Evolutionary conservation across 805 yeast genomes (phyloP).

Genomic region (Lipomyces yamadae): DNA sequence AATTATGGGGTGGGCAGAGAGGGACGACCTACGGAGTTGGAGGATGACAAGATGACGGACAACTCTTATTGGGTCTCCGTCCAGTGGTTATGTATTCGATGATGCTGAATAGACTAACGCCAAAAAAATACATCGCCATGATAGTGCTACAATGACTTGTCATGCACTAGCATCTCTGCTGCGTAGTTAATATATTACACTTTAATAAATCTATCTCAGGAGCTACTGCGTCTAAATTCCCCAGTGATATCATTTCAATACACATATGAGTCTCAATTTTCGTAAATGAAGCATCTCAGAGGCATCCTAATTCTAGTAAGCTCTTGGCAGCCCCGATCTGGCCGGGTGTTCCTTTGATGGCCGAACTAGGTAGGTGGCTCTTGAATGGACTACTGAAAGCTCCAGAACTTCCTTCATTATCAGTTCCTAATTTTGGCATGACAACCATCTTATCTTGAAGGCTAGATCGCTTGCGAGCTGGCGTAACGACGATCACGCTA

Average conservation of each 20-base stretch:
- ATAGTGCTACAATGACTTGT: background rate
- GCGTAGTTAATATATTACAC: background rate
- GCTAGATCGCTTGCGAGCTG: constrained; percentile 5
- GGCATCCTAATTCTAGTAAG: constrained; percentile 36
- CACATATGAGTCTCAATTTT: background rate
- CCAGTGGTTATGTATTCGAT: background rate
- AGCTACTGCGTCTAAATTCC: background rate
- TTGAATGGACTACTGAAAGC: constrained; percentile 37
- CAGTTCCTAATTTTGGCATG: background rate
- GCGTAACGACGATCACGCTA: constrained; percentile 3
- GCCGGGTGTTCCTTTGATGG: constrained; percentile 40
- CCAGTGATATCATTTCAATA: background rate
- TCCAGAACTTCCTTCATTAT: constrained; percentile 3
- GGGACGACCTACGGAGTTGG: constrained; percentile 37
- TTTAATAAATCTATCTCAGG: background rate
- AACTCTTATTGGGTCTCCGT: background rate
- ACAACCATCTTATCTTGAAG: background rate
- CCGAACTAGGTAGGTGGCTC: constrained; percentile 30
- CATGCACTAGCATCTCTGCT: background rate
- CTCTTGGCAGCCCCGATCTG: constrained; percentile 41
- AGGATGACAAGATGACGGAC: background rate
- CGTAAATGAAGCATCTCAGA: constrained; percentile 9
- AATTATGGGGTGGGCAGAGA: constrained; percentile 30
- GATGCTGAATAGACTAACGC: background rate
- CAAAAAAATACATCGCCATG: background rate